Evolutionary conservation across 2,329 filamentous ascomycete species (phyloP), one percentile per base, ranked within the genome.

Genomic region (Xylaria sp.): DNA sequence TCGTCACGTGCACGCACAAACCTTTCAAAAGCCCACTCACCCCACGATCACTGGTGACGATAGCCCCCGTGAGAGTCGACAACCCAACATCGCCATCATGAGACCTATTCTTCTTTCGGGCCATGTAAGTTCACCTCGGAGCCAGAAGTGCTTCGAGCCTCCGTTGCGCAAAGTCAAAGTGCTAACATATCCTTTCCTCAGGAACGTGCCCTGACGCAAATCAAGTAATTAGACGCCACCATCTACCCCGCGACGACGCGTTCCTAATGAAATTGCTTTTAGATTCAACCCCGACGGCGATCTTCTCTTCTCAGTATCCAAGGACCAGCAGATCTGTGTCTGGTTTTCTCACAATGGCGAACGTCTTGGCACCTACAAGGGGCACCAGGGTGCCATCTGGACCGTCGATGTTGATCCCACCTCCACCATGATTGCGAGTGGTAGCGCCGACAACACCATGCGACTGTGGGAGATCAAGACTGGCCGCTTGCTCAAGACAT

Each of bases 271-370:
- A 37, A 37, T 8, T 8, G 53, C 37, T 53, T n/a, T 8, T 63
- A 92, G 90, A 78, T 97, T 92, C 83, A 96, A 94, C 82, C 87
- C 88, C 80, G 95, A 99, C 82, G 95, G 95, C 81, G 95, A 99
- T 78, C 87, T 98, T 71, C 89, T 98, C 77, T 97, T 98, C 84
- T 97, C 94, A 68, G 92, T 93, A 65, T 88, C 92, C 72, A 98
- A 98, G 83, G 94, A 98, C 80, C 94, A 97, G 82, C 88, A 96
- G 76, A 92, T 97, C 75, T 97, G 94, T 85, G 94, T 88, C 69
- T 99, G 95, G 95, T 98, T 88, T 82, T 90, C 93, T 69, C 93
- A 96, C 83, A 99, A 99, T 67, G 95, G 95, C 82, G 95, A 99
- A 85, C 91, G 95, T 74, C 87, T 98, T 74, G 95, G 95, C 75